These are phyloP conservation scores for Yarrowia sp. DNA, from an alignment of 805 yeast genomes.

Conservation along the genomic window DNA sequence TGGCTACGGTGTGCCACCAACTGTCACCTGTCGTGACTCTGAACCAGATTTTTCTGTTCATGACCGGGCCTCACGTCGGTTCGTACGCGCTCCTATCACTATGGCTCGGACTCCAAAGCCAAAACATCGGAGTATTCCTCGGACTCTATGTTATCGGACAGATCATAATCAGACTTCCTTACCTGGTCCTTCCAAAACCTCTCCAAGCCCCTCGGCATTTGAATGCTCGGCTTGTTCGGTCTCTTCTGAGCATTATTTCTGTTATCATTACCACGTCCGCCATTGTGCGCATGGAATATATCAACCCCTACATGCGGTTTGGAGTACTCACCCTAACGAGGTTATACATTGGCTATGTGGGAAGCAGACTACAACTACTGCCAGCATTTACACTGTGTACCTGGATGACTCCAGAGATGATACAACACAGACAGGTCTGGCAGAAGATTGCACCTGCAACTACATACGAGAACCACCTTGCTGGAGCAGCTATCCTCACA, in stretches of 20 bases:
- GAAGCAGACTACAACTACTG: not conserved
- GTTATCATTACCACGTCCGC: constrained; percentile 4
- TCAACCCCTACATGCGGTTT: not conserved
- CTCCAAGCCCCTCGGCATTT: not conserved
- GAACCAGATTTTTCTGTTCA: constrained; percentile 11
- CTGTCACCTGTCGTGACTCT: not conserved
- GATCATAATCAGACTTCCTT: constrained; percentile 3
- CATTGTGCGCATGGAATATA: not conserved
- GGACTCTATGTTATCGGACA: not conserved
- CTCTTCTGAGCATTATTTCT: not conserved
- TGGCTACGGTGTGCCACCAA: not conserved
- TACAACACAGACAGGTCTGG: constrained; percentile 4
- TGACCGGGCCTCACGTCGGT: constrained; percentile 6
- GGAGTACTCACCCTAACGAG: not conserved
- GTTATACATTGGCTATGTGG: constrained; percentile 1
- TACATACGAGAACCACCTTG: constrained; percentile 4
- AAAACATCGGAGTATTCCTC: not conserved
- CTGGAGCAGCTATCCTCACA: not conserved
- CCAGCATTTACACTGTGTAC: constrained; percentile 5
- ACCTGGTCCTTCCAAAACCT: not conserved
- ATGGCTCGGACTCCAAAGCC: not conserved
- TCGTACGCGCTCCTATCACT: not conserved
- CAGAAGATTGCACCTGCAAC: not conserved
- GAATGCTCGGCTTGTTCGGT: not conserved
- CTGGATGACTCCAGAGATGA: not conserved